These are phyloP conservation scores for Saturnispora gosingensis DNA, from an alignment of 805 yeast species.

Conservation along the genomic window DNA sequence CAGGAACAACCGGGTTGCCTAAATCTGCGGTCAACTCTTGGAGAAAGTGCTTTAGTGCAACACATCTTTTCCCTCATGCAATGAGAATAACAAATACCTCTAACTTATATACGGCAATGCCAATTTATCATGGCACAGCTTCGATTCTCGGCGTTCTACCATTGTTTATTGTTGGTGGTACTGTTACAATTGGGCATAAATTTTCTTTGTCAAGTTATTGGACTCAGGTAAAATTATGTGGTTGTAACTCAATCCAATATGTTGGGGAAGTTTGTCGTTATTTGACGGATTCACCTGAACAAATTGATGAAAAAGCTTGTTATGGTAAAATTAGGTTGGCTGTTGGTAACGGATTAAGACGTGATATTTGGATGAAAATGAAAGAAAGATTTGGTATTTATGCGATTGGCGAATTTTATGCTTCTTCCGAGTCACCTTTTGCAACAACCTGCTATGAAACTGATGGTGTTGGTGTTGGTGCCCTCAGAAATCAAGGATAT, in stretches of 20 bases:
- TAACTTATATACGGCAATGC: conserved; percentile 84
- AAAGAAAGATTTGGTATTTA: conserved; percentile 66
- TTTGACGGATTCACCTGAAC: conserved; percentile 39
- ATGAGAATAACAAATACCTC: conserved; percentile 47
- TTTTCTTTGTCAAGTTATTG: conserved; percentile 81
- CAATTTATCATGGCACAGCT: conserved; percentile 90
- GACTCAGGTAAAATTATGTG: conserved; percentile 69
- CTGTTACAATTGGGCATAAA: conserved; percentile 68
- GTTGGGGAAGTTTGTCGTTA: conserved; percentile 95
- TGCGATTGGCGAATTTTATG: conserved; percentile 84
- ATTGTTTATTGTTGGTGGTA: conserved; percentile 47
- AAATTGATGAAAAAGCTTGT: conserved; percentile 18
- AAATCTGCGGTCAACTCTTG: conserved; percentile 90
- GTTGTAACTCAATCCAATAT: conserved; percentile 79
- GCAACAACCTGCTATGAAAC: conserved; percentile 75
- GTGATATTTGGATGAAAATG: conserved; percentile 80
- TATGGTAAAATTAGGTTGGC: conserved; percentile 48
- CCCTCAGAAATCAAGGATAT: conserved; percentile 77
- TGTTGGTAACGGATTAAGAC: conserved; percentile 83
- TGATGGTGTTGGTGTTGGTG: conserved; percentile 60
- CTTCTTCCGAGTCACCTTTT: conserved; percentile 87
- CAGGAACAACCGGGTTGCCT: conserved; percentile 93
- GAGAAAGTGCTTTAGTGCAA: conserved; percentile 72
- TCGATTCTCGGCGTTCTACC: conserved; percentile 79
- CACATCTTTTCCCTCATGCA: conserved; percentile 59